Conservation (phyloP, 176 grass and related monocot genomes). For the Avena sativa region DNA sequence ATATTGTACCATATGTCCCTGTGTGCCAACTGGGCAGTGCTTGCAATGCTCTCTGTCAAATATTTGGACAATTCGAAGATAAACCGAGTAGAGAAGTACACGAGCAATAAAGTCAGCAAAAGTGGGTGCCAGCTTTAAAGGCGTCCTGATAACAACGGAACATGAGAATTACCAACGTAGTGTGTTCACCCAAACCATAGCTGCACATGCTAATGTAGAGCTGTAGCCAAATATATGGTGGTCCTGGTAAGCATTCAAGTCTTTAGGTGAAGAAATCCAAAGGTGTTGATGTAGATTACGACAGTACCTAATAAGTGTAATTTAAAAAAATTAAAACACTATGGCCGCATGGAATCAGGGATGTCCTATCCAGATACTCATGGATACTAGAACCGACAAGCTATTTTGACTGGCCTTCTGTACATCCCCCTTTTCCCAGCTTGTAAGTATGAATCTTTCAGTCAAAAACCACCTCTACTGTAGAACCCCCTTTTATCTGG, state of each 20-base stretch:
- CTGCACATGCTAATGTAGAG: background rate
- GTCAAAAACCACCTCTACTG: background rate
- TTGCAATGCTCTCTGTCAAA: background rate
- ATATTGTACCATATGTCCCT: background rate
- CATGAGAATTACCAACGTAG: slow-evolving; percentile 21
- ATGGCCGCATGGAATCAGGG: background rate
- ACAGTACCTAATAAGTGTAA: background rate
- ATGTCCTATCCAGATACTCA: background rate
- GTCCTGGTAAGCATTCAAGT: background rate
- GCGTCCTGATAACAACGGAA: background rate
- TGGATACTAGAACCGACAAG: slow-evolving; percentile 1
- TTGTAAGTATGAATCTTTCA: slow-evolving; percentile 1
- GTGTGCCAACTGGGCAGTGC: background rate
- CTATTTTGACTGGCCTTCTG: slow-evolving; percentile 2
- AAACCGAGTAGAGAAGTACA: background rate
- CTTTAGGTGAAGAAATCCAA: background rate
- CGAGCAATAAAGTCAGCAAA: slow-evolving; percentile 3
- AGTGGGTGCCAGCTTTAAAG: background rate
- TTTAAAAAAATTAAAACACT: background rate
- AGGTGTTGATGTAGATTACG: background rate
- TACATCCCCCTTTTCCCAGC: background rate
- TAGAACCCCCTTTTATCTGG: background rate
- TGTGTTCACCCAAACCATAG: slow-evolving; percentile 19
- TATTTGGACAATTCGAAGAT: background rate
- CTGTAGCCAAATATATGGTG: background rate